Conservation (phyloP, 176 grass and related monocot species). For the Carex kokanica region DNA sequence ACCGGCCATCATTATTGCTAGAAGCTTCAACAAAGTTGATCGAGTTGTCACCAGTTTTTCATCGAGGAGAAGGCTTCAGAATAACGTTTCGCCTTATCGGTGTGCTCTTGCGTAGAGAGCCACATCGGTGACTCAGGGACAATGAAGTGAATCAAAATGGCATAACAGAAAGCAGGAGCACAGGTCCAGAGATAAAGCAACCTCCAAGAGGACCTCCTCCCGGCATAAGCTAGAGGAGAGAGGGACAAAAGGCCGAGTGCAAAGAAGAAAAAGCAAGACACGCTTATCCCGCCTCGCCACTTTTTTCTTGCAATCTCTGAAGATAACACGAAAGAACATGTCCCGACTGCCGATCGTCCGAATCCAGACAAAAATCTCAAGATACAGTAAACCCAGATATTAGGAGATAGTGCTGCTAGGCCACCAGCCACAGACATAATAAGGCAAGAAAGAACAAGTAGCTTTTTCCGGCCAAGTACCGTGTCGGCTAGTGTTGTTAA, state of each 20-base stretch:
- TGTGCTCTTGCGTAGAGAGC: constrained; percentile 26
- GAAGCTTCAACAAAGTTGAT: constrained; percentile 54
- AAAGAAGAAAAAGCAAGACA: constrained; percentile 52
- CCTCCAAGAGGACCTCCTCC: constrained; percentile 52
- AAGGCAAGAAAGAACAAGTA: constrained; percentile 44
- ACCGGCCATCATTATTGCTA: constrained; percentile 43
- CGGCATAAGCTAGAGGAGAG: constrained; percentile 50
- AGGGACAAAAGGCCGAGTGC: constrained; percentile 66
- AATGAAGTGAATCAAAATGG: constrained; percentile 39
- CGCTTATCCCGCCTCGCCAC: constrained; percentile 56
- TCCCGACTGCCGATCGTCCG: constrained; percentile 48
- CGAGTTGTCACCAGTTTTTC: constrained; percentile 36
- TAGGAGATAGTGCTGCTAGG: constrained; percentile 54
- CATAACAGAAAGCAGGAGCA: constrained; percentile 44
- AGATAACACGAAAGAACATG: constrained; percentile 55
- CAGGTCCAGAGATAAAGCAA: constrained; percentile 64
- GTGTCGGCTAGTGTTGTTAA: constrained; percentile 74
- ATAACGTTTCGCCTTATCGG: background rate
- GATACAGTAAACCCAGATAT: constrained; percentile 67
- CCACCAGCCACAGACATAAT: constrained; percentile 50
- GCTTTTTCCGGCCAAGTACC: constrained; percentile 55
- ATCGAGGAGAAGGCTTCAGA: constrained; percentile 36
- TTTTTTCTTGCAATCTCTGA: constrained; percentile 53
- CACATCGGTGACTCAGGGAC: constrained; percentile 69
- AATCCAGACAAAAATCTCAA: constrained; percentile 67